A percentile compares a stretch with the other conserved stretches of the same genome.
Evolutionary conservation across 2,329 filamentous ascomycete genomes (phyloP).

Genomic region (Decorospora gaudefroyi): DNA sequence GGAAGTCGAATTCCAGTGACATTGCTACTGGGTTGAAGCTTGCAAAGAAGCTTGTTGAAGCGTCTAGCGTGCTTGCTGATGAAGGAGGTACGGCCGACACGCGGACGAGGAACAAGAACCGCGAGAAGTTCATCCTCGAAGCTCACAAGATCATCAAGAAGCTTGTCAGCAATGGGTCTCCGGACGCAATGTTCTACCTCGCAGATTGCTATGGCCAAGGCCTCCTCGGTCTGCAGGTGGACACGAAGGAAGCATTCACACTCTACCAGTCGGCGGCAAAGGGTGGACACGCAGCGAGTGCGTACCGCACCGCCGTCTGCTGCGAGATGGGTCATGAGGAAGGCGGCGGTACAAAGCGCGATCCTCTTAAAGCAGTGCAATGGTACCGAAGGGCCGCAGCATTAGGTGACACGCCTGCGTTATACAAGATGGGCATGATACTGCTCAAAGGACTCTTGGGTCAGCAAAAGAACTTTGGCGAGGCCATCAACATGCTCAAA

Average conservation of each 20-base stretch:
- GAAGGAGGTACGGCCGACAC: constrained; percentile 73
- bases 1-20: constrained; percentile 74
- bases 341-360: constrained; percentile 87
- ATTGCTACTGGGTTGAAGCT: constrained; percentile 71
- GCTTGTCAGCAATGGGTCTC: constrained; percentile 70
- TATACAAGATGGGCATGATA: constrained; percentile 99
- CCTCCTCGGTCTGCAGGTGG: constrained; percentile 73
- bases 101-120: constrained; percentile 63
- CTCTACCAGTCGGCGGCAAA: constrained; percentile 95
- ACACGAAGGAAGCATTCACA: constrained; percentile 89
- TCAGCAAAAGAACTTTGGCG: constrained; percentile 77
- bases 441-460: constrained; percentile 90
- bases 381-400: constrained; percentile 96
- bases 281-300: constrained; percentile 79
- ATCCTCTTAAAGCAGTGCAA: constrained; percentile 91
- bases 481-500: constrained; percentile 91
- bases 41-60: constrained; percentile 84
- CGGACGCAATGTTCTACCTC: constrained; percentile 90
- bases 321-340: constrained; percentile 96
- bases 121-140: constrained; percentile 83
- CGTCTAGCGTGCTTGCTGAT: constrained; percentile 76
- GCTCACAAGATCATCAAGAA: constrained; percentile 93
- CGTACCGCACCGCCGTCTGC: constrained; percentile 94
- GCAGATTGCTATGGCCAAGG: constrained; percentile 89
- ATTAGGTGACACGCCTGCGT: constrained; percentile 86